Conservation (phyloP, 1,284 basidiomycete genomes). For the Ganoderma resinaceum region DNA sequence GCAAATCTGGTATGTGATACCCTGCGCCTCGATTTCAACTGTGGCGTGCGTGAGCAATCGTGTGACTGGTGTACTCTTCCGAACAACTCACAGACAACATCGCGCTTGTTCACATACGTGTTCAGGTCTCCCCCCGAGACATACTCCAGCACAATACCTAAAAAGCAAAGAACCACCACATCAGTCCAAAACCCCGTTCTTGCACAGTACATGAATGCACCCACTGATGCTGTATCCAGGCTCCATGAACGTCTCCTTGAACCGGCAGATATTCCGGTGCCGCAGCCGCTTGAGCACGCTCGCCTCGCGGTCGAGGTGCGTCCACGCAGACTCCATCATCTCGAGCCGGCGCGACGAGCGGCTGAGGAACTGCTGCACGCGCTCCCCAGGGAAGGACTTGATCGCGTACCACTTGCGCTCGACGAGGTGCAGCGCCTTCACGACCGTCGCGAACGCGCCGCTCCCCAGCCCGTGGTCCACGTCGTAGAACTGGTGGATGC, state of each 20-base stretch:
- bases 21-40: constrained; percentile 42
- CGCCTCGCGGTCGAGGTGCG: constrained; percentile 73
- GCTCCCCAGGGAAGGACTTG: constrained; percentile 71
- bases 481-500: constrained; percentile 53
- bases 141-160: constrained; percentile 81
- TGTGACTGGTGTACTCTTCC: neutral
- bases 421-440: constrained; percentile 65
- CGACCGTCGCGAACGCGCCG: constrained; percentile 82
- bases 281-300: constrained; percentile 74
- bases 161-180: too few relatives aligned
- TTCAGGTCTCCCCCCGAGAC: constrained; percentile 89
- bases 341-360: neutral
- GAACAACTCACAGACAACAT: constrained; percentile 16
- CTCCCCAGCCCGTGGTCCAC: constrained; percentile 71
- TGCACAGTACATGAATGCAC: neutral
- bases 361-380: constrained; percentile 31
- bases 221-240: neutral
- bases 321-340: constrained; percentile 4
- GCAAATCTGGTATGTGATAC: constrained; percentile 76
- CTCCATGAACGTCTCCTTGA: constrained; percentile 57
- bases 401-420: constrained; percentile 72
- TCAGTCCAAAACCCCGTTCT: neutral
- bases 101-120: constrained; percentile 70
- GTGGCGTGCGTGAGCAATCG: neutral
- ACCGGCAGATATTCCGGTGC: constrained; percentile 82